These are phyloP conservation scores for Penicillium mononematosum DNA, from an alignment of 495 filamentous ascomycete genomes.

Conservation along the genomic window DNA sequence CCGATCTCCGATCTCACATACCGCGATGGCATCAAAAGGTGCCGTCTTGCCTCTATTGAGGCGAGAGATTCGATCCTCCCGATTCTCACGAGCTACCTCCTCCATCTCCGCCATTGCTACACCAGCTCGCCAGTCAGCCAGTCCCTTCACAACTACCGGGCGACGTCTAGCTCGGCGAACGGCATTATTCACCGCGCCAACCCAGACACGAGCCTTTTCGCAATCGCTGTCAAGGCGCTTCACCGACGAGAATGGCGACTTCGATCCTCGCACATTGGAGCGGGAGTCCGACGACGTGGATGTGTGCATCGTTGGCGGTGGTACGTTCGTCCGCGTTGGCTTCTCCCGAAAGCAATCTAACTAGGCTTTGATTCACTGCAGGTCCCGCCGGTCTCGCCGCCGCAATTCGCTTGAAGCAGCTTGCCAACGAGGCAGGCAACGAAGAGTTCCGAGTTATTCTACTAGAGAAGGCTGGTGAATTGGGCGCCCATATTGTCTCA, in stretches of 20 bases:
- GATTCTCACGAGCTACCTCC: conserved; percentile 31
- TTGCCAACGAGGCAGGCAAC: conserved; percentile 93
- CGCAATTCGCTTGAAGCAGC: conserved; percentile 92
- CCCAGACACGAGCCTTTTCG: conserved; percentile 48
- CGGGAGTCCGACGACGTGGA: conserved; percentile 92
- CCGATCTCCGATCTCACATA: conserved; percentile 1
- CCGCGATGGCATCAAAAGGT: conserved; percentile 44
- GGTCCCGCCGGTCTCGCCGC: conserved; percentile 89
- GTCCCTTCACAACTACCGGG: conserved; percentile 23
- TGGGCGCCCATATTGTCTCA: conserved; percentile 93
- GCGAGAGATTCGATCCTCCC: conserved; percentile 39
- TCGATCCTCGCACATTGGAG: conserved; percentile 71
- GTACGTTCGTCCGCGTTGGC: conserved; percentile 41
- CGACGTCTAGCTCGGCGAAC: conserved; percentile 25
- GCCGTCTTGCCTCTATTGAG: conserved; percentile 45
- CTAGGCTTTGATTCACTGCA: conserved; percentile 25
- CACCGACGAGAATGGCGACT: conserved; percentile 59
- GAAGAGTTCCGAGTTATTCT: conserved; percentile 92
- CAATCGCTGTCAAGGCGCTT: conserved; percentile 46
- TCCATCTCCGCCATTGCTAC: conserved; percentile 29
- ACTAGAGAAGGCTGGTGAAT: conserved; percentile 91
- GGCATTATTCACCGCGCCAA: conserved; percentile 22
- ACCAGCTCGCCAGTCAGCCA: conserved; percentile 23
- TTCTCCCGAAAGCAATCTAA: conserved; percentile 17
- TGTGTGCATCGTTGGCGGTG: conserved; percentile 94